Conservation (phyloP, 148 eudicot genomes). For the Hydrangea macrophylla region DNA sequence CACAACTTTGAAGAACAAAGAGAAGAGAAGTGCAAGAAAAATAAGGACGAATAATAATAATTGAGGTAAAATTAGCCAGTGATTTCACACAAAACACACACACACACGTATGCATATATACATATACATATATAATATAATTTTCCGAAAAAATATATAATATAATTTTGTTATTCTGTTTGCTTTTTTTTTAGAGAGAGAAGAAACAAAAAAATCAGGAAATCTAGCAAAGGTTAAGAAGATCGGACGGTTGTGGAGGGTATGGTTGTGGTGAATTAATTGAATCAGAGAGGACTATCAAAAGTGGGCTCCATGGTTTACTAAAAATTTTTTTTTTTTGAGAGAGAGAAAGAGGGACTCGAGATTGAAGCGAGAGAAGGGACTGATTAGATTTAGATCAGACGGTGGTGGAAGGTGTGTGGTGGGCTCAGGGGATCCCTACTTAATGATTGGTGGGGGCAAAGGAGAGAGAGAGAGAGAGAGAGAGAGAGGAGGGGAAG, state of each 20-base stretch:
- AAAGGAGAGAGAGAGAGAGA: not conserved
- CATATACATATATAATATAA: not conserved
- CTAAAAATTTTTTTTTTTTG: too few relatives aligned
- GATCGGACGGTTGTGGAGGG: not conserved
- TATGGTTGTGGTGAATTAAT: not conserved
- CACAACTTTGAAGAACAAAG: slow-evolving; percentile 6
- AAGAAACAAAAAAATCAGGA: not conserved
- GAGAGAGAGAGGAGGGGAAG: not conserved
- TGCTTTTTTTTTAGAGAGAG: not conserved
- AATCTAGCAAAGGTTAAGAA: not conserved
- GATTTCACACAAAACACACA: too few relatives aligned
- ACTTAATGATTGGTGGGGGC: not conserved
- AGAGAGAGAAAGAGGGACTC: not conserved
- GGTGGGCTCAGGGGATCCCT: not conserved
- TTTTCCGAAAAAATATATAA: too few relatives aligned
- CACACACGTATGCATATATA: not conserved
- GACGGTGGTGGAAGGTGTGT: not conserved
- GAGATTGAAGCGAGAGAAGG: too few relatives aligned
- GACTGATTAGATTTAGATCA: too few relatives aligned
- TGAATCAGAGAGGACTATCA: not conserved
- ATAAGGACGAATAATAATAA: slow-evolving; percentile 8
- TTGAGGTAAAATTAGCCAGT: not conserved
- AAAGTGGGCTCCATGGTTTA: not conserved
- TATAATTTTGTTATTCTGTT: not conserved
- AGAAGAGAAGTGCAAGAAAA: not conserved